These are phyloP conservation scores for Pneumocystis sp. DNA, from an alignment of 1,139 yeast genomes.

Conservation along the genomic window DNA sequence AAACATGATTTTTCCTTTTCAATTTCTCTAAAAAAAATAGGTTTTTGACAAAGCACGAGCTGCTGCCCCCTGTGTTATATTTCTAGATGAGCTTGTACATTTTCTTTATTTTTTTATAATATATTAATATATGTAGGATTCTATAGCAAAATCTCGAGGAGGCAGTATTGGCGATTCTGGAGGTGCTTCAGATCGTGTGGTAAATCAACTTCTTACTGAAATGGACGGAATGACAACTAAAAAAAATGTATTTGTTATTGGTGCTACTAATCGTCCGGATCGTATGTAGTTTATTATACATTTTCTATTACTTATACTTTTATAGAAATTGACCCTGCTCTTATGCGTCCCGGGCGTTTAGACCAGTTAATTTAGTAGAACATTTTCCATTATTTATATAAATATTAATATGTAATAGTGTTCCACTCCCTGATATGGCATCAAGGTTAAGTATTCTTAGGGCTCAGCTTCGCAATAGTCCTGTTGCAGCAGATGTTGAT, in stretches of 20 bases:
- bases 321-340: slow-evolving; percentile 96
- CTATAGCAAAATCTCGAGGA: slow-evolving; percentile 96
- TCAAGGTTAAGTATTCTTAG: slow-evolving; percentile 85
- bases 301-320: neutral
- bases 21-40: neutral
- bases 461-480: slow-evolving; percentile 97
- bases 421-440: slow-evolving; percentile 90
- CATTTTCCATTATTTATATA: neutral
- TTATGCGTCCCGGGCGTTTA: slow-evolving; percentile 96
- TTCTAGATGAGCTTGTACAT: slow-evolving; percentile 63
- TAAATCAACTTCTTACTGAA: slow-evolving; percentile 91
- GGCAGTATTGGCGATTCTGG: slow-evolving; percentile 89
- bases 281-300: neutral
- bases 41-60: slow-evolving; percentile 97
- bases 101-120: neutral
- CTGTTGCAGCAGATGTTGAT: slow-evolving; percentile 92
- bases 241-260: slow-evolving; percentile 95
- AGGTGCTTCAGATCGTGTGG: slow-evolving; percentile 97
- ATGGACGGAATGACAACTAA: slow-evolving; percentile 99
- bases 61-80: slow-evolving; percentile 96
- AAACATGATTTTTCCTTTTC: neutral
- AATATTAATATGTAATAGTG: slow-evolving; percentile 23
- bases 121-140: slow-evolving; percentile 33
- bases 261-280: slow-evolving; percentile 92
- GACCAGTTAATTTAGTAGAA: slow-evolving; percentile 73